phyloP scores from a whole-genome alignment of 2,329 filamentous ascomycete species.

The Colletotrichum gloeosporioides region DNA sequence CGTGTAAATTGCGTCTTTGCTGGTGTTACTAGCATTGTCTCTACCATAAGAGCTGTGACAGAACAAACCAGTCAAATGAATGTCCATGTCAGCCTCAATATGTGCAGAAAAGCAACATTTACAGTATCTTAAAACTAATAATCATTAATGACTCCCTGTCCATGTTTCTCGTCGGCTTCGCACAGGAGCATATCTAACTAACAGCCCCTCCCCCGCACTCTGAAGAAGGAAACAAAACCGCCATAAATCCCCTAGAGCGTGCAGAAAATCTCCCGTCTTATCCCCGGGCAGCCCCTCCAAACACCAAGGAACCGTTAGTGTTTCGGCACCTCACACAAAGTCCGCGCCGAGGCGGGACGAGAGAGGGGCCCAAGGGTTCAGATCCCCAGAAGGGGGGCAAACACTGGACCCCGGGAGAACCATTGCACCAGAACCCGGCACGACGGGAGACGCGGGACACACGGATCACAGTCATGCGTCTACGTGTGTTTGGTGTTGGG shows the following conservation, averaged over 20 bases:
- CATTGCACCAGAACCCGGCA: neutral
- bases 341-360: neutral
- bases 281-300: neutral
- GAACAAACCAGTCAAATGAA: too few species aligned
- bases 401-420: neutral
- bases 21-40: too few species aligned
- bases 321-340: neutral
- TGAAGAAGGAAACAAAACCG: neutral
- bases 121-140: too few species aligned
- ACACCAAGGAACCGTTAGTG: neutral
- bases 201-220: neutral
- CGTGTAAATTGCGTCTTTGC: too few species aligned
- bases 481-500: neutral
- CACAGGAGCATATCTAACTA: too few species aligned
- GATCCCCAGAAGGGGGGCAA: neutral
- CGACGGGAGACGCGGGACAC: neutral
- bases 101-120: too few species aligned
- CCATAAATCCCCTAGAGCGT: neutral
- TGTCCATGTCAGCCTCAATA: too few species aligned
- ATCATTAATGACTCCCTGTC: too few species aligned
- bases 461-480: neutral
- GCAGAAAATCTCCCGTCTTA: neutral
- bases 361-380: neutral
- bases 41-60: too few species aligned
- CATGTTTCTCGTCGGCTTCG: too few species aligned